These are phyloP conservation scores for Podospora bellae-mahoneyi DNA, from an alignment of 495 filamentous ascomycete genomes.

Conservation along the genomic window DNA sequence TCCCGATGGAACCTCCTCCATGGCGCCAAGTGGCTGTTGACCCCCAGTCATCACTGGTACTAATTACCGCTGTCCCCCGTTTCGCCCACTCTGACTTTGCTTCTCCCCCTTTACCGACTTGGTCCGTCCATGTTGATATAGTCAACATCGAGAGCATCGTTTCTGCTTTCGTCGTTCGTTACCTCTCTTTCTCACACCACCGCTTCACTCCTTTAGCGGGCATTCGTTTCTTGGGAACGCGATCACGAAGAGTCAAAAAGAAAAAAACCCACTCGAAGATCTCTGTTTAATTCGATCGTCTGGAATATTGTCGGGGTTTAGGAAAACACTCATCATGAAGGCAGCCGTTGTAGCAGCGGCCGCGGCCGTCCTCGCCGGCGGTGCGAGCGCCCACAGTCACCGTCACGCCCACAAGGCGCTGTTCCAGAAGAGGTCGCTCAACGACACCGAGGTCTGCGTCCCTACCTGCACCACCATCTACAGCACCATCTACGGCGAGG, in stretches of 20 bases:
- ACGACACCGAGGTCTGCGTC: slow-evolving; percentile 42
- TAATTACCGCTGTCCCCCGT: slow-evolving; percentile 29
- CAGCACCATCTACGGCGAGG: slow-evolving; percentile 55
- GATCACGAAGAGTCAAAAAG: slow-evolving; percentile 34
- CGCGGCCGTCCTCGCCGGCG: slow-evolving; percentile 62
- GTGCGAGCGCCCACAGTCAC: slow-evolving; percentile 56
- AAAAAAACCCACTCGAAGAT: slow-evolving; percentile 18
- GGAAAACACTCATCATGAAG: slow-evolving; percentile 56
- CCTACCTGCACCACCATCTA: slow-evolving; percentile 69
- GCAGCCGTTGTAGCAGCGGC: slow-evolving; percentile 59
- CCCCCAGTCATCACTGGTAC: slow-evolving; percentile 21
- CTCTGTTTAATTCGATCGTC: slow-evolving; percentile 20
- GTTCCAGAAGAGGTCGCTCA: slow-evolving; percentile 50
- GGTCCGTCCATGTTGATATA: slow-evolving; percentile 46
- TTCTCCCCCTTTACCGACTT: slow-evolving; percentile 39
- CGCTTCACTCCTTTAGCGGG: slow-evolving; percentile 98
- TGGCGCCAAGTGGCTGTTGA: slow-evolving; percentile 27
- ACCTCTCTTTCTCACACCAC: slow-evolving; percentile 55
- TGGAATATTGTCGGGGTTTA: not conserved
- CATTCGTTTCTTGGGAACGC: slow-evolving; percentile 60
- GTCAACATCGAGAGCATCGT: slow-evolving; percentile 50
- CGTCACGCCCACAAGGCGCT: slow-evolving; percentile 58
- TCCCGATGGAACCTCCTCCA: slow-evolving; percentile 20
- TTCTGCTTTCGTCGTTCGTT: slow-evolving; percentile 49
- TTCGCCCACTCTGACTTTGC: slow-evolving; percentile 20